Evolutionary conservation across 768 basidiomycete genomes (phyloP), one percentile per base, ranked within the genome.

Genomic region (Heimioporus sp.): DNA sequence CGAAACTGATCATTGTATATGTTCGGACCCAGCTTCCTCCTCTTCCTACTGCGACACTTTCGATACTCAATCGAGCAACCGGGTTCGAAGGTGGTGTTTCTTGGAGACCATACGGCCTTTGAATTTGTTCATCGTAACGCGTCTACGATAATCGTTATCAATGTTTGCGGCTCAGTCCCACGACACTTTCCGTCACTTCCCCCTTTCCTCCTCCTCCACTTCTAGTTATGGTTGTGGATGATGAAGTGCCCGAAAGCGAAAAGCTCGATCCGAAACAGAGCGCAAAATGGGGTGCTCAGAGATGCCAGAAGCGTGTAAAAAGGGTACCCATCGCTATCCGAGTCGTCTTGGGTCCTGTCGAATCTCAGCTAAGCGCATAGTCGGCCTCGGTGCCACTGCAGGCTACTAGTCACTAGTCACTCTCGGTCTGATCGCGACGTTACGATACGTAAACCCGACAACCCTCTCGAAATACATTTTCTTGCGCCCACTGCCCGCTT

Each of bases 391-490:
- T 54, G 10, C 5, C 35, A 5, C 9, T 98, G 94, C 13, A 45
- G 35, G 38, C n/a, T n/a, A n/a, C n/a, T n/a, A n/a, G n/a, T 67
- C 78, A 88, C 53, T 84, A 86, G 62, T 55, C 4, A 13, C 48
- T 12, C 67, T 59, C 1, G 57, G 68, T 52, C 60, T 68, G 16
- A 40, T 68, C 8, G 45, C 66, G 90, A 0, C 85, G 20, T 56
- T 87, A 13, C 78, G 78, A 51, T 70, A 68, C 8, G 75, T 86
- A 53, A 86, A 82, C 65, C 87, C 86, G 3, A 82, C 81, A 0
- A 72, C 96, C 21, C 93, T 93, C 0, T 66, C 79, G 64, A 97
- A 95, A 62, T 75, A 76, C 5, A 56, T 90, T 39, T 83, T 65
- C 28, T 90, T 47, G 94, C 94, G 15, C 73, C 95, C 21, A 3